These are phyloP conservation scores for Jaapia argillacea DNA, from an alignment of 768 basidiomycete genomes.

Conservation along the genomic window DNA sequence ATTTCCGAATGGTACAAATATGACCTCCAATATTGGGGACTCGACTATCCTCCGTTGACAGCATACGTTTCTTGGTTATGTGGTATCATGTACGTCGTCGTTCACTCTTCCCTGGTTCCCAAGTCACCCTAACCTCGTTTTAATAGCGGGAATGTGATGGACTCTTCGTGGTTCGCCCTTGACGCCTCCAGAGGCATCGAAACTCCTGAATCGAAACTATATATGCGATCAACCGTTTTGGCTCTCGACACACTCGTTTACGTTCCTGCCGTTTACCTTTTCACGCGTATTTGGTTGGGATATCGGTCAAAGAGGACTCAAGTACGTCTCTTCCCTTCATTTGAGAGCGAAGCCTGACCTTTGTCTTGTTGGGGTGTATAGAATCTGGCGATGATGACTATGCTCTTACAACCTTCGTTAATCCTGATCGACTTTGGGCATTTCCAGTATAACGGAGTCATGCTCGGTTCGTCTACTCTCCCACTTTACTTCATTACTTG, in stretches of 20 bases:
- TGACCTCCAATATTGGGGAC: conserved; percentile 85
- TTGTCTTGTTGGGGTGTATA: conserved; percentile 13
- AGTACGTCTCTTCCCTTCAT: conserved; percentile 29
- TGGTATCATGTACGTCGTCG: conserved; percentile 52
- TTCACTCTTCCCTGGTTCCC: background rate
- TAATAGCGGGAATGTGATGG: conserved; percentile 36
- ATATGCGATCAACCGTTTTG: conserved; percentile 75
- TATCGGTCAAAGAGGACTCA: conserved; percentile 69
- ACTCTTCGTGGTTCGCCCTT: conserved; percentile 62
- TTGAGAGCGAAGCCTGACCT: background rate
- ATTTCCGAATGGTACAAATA: conserved; percentile 77
- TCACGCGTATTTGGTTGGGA: conserved; percentile 54
- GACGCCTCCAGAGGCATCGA: conserved; percentile 67
- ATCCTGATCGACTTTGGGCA: conserved; percentile 87
- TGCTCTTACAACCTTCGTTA: conserved; percentile 78
- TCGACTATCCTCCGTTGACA: conserved; percentile 92
- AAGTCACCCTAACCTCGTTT: background rate
- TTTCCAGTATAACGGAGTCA: conserved; percentile 92
- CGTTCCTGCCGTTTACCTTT: conserved; percentile 62
- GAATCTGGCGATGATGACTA: conserved; percentile 58
- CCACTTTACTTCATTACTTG: background rate
- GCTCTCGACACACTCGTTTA: conserved; percentile 62
- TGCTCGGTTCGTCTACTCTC: conserved; percentile 55
- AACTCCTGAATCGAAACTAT: conserved; percentile 52
- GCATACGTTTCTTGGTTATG: conserved; percentile 85